phyloP scores from a whole-genome alignment of 208 protist genomes.

The Polymyxa betae region DNA sequence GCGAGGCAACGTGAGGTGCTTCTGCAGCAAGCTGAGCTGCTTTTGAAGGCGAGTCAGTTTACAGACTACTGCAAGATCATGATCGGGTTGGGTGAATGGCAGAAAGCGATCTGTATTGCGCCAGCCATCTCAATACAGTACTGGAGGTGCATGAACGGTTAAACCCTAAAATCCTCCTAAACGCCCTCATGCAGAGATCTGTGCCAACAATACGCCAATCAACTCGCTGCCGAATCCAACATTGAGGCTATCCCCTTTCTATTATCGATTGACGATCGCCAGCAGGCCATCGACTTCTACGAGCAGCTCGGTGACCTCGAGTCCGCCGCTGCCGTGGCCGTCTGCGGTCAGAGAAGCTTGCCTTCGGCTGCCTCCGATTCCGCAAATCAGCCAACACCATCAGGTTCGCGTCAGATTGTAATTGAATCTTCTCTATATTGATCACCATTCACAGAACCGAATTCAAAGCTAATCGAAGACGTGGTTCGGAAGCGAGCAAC shows the following conservation, averaged over 20 bases:
- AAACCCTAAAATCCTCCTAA: neutral
- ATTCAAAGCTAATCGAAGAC: neutral
- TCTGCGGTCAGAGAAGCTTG: neutral
- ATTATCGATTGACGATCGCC: constrained; percentile 54
- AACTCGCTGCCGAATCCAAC: neutral
- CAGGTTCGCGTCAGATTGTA: no score
- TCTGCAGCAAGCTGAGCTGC: constrained; percentile 13
- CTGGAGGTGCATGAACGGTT: constrained; percentile 69
- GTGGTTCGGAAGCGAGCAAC: neutral
- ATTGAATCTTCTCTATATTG: no score
- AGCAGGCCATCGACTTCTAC: constrained; percentile 44
- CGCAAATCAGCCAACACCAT: no score
- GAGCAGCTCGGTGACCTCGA: constrained; percentile 53
- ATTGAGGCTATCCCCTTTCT: constrained; percentile 56
- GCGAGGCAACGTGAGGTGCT: neutral
- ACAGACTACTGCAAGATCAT: constrained; percentile 78
- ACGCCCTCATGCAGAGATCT: neutral
- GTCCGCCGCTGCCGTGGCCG: constrained; percentile 46
- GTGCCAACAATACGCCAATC: constrained; percentile 43
- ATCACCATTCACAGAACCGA: no score
- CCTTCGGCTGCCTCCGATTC: no score
- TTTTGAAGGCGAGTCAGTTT: neutral
- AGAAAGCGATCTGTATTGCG: constrained; percentile 81
- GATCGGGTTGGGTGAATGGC: constrained; percentile 83
- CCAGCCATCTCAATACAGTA: constrained; percentile 82